Base-by-base conservation (phyloP, 352 stramenopile genomes). In the Pythium utonaiense region DNA sequence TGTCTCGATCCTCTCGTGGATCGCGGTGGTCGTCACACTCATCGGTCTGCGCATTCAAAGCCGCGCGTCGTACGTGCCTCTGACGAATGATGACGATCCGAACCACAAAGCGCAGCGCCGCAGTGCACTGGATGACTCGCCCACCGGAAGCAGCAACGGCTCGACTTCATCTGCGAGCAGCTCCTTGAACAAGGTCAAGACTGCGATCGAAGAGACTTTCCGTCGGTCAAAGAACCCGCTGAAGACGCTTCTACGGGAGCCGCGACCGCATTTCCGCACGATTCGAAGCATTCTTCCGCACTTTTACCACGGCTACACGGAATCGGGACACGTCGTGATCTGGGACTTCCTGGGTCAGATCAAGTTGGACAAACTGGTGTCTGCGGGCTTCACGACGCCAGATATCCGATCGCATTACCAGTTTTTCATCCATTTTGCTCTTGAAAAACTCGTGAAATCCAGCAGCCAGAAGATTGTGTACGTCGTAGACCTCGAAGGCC, bases 331-430 rank as follows among this genome's bases (percentile, higher is more conserved):
- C 56, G 75, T 89, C 9, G 68, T 93, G 12, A 73, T 90, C 33
- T 93, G 80, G 80, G 83, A 93, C 36, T 90, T 91, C 28, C 40
- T 93, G 14, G 83, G 83, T 2, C 78, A 86, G 45, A 81, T 91
- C 62, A 89, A 93, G 50, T 83, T 89, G 78, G 80, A 91, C 47
- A 80, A 80, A 54, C 57, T 93, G 27, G 67, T 75, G 12, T 71
- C 79, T 31, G 80, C 69, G 3, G 80, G 83, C 28, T 93, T 91
- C 44, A 90, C 83, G 50, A 89, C 79, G 12, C 56, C 76, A 3
- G 83, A 93, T 48, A 74, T 93, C 33, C 70, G 79, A 12, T 66
- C 80, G 22, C 83, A 93, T 51, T 93, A 93, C 64, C 74, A 79
- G 28, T 93, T 89, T 45, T 90, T 93, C 53, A 50, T 93, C 27